Evolutionary conservation across 192 early-diverging fungal species (phyloP).

Genomic region (Mortierella antarctica): DNA sequence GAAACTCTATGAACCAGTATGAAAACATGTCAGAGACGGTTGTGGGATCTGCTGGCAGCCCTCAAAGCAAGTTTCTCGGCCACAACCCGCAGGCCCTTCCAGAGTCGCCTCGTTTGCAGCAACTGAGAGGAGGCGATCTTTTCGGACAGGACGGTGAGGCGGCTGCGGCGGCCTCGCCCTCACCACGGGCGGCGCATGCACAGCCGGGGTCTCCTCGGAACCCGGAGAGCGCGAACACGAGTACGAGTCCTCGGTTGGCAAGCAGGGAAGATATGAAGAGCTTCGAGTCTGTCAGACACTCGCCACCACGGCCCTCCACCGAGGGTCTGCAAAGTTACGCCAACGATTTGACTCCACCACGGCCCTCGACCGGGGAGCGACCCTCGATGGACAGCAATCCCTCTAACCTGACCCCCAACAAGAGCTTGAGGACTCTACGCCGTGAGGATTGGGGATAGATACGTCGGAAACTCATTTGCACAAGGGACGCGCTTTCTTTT

Average conservation of each 20-base stretch:
- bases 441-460: slow-evolving; percentile 43
- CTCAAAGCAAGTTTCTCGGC: slow-evolving; percentile 29
- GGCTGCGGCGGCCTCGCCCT: neutral
- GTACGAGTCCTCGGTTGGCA: slow-evolving; percentile 20
- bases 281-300: slow-evolving; percentile 39
- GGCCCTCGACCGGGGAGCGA: slow-evolving; percentile 18
- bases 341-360: slow-evolving; percentile 18
- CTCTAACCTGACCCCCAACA: slow-evolving; percentile 23
- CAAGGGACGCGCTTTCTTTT: neutral
- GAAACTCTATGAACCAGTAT: slow-evolving; percentile 33
- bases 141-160: slow-evolving; percentile 44
- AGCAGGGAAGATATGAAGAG: slow-evolving; percentile 32
- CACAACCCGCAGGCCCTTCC: slow-evolving; percentile 43
- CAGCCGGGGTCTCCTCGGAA: neutral
- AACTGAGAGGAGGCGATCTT: slow-evolving; percentile 40
- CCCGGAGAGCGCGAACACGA: neutral
- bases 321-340: slow-evolving; percentile 46
- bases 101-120: slow-evolving; percentile 39
- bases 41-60: slow-evolving; percentile 25
- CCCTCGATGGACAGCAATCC: slow-evolving; percentile 29
- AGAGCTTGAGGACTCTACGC: slow-evolving; percentile 35
- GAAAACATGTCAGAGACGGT: slow-evolving; percentile 31
- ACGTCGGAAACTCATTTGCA: neutral
- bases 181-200: slow-evolving; percentile 14
- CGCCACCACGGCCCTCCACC: slow-evolving; percentile 23